Evolutionary conservation across 768 basidiomycete species (phyloP), one percentile per base, ranked within the genome.

Genomic region (Leccinum rimulosum): DNA sequence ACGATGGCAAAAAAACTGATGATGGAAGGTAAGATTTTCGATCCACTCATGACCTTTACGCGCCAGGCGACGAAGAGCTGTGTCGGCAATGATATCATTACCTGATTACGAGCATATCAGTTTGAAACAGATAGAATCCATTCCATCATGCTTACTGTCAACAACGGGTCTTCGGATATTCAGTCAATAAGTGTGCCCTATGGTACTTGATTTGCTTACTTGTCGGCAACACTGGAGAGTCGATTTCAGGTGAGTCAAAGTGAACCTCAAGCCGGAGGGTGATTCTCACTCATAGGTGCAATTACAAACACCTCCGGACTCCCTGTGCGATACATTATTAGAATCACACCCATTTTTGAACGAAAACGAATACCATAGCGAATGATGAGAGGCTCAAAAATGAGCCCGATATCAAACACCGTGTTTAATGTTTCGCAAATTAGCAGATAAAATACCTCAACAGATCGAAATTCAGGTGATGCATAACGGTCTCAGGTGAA

Each of bases 51-150:
- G 15, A 76, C 62, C 28, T 71, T 74, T 15, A 79, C 74, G 27
- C 77, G 69, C 75, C 76, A 79, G 5, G 79, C 78, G 48, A 80
- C 81, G 64, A 83, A 84, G 6, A 77, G 60, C 54, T 84, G 81
- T 5, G 81, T 80, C 10, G 76, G 62, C 10, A 72, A 59, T 1
- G 77, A 79, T 30, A 79, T 78, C 55, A 82, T 73, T 6, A 75
- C 80, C 81, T 82, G 50, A 35, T 8, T 22, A 55, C 4, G n/a
- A 35, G 19, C 2, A 47, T 36, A 14, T 51, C 17, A 56, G 38
- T 28, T 17, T 3, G 1, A n/a, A 56, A 28, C 8, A 1, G 6
- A 40, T 12, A 15, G 0, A 14, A 6, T 2, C 6, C 3, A 10
- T 40, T 12, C 35, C 17, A 40, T n/a, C 4, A 35, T 7, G 61